Evolutionary conservation across 2,329 filamentous ascomycete species (phyloP), one percentile per base, ranked within the genome.

Genomic region (Fusarium sp.): DNA sequence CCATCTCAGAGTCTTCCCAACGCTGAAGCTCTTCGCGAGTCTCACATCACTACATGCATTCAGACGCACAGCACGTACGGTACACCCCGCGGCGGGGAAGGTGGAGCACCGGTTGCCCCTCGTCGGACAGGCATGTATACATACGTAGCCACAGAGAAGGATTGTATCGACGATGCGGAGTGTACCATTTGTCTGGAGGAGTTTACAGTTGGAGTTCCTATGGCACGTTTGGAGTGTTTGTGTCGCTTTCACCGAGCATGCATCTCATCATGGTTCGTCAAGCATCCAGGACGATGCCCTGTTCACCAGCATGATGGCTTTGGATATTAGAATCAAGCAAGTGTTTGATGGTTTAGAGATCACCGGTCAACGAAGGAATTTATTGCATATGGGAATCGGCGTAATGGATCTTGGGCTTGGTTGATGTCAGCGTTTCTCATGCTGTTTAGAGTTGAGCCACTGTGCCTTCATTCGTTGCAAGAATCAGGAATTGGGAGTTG

Each of bases 141-240:
- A 0, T 91, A 91, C 71, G 69, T 81, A 24, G 89, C 89, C 3
- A 91, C 88, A 12, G 89, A 91, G 74, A 91, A 91, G 79, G 89
- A 91, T 76, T 90, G 88, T 70, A 84, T 90, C n/a, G 87, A 90
- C 69, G 86, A 87, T 61, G 89, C 88, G 6, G 89, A 91, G 78
- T 91, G 89, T 75, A 90, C 88, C 7, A 91, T 91, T 53, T 91
- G 89, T 70, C 81, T 91, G 4, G 89, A 91, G 72, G 89, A 91
- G 75, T 90, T 90, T 65, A 84, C 87, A 62, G 87, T 86, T 1
- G 88, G 88, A 3, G 84, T 86, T 29, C 79, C 83, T 27, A 91
- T 91, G 89, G 89, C 87, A n/a, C 82, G 89, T 45, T 78, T 91
- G 49, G 89, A 91, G 78, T 91, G 89, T 72, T 82, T 91, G 27